Evolutionary conservation across 148 eudicot species (phyloP).

Genomic region (Rhododendron williamsianum): DNA sequence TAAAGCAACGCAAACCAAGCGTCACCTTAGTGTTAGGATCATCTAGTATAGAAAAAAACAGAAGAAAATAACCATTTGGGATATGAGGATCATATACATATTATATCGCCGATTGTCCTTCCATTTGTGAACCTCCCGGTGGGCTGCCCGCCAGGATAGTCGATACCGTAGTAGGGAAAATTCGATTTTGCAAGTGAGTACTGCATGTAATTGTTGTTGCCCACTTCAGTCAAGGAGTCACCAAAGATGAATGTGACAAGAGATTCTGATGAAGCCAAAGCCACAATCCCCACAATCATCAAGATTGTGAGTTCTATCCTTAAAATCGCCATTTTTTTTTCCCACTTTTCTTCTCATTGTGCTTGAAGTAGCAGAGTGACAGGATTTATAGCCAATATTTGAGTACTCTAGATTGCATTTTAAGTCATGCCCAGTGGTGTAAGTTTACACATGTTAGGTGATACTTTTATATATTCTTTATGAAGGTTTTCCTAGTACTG

Average conservation of each 20-base stretch:
- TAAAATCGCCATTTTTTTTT: constrained; percentile 6
- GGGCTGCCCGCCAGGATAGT: constrained; percentile 56
- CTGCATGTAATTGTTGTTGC: constrained; percentile 73
- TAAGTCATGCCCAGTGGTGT: constrained; percentile 28
- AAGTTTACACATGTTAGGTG: constrained; percentile 35
- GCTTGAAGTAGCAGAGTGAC: background rate
- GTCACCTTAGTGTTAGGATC: background rate
- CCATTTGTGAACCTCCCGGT: constrained; percentile 96
- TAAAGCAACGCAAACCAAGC: background rate
- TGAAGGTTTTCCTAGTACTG: background rate
- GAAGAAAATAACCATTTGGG: background rate
- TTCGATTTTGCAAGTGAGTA: constrained; percentile 78
- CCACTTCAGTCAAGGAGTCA: constrained; percentile 94
- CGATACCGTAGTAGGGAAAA: constrained; percentile 75
- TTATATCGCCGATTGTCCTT: constrained; percentile 81
- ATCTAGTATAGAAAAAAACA: background rate
- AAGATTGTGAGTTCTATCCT: constrained; percentile 7
- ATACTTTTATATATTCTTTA: background rate
- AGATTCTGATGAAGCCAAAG: constrained; percentile 11
- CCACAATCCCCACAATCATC: constrained; percentile 6
- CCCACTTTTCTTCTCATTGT: background rate
- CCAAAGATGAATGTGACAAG: constrained; percentile 74
- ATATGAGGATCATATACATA: background rate
- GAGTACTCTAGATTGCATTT: background rate
- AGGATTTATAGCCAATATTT: constrained; percentile 17